These are phyloP conservation scores for Pogostemon cablin DNA, from an alignment of 257 asterid genomes.

Conservation along the genomic window DNA sequence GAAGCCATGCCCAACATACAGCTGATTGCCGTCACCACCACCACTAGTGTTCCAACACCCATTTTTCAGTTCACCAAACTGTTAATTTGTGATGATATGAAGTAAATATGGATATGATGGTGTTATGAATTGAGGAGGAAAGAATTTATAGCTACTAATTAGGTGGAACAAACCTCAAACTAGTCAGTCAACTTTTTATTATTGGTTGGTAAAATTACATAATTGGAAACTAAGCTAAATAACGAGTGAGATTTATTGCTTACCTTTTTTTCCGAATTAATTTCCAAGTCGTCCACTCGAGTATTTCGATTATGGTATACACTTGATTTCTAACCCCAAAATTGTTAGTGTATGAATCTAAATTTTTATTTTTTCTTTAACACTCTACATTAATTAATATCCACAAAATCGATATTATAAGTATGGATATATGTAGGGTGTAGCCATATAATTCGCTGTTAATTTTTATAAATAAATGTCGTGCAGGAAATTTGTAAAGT, in stretches of 20 bases:
- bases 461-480: no score
- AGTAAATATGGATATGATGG: slow-evolving; percentile 11
- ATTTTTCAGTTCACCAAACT: slow-evolving; percentile 14
- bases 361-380: no score
- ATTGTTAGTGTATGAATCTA: no score
- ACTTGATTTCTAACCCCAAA: no score
- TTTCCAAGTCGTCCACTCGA: not conserved
- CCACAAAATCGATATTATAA: no score
- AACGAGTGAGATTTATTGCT: not conserved
- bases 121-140: slow-evolving; percentile 11
- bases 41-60: slow-evolving; percentile 32
- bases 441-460: no score
- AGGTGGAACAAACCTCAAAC: no score
- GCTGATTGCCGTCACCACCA: slow-evolving; percentile 25
- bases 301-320: no score
- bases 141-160: slow-evolving; percentile 25
- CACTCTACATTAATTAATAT: no score
- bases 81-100: not conserved
- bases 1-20: slow-evolving; percentile 39
- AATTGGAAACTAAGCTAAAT: not conserved
- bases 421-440: no score
- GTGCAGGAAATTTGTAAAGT: no score
- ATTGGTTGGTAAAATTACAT: slow-evolving; percentile 27
- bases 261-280: not conserved
- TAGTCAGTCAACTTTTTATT: no score